These are phyloP conservation scores for Neurospora sp. DNA, from an alignment of 2,329 filamentous ascomycete species.

Conservation along the genomic window DNA sequence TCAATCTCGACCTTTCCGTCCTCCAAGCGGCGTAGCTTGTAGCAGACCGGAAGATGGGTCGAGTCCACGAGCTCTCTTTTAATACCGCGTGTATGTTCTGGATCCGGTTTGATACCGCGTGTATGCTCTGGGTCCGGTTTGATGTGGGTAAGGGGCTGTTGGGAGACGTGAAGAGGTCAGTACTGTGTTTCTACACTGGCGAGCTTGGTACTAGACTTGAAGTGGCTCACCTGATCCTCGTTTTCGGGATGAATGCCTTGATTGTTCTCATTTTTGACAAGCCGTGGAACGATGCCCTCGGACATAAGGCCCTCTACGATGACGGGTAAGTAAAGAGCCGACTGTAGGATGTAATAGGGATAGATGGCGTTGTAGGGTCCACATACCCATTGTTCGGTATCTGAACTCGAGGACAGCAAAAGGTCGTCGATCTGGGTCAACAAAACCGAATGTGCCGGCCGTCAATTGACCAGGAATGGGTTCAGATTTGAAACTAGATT, in stretches of 20 bases:
- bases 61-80: not conserved
- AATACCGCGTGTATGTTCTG: not conserved
- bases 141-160: not conserved
- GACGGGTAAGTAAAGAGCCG: not conserved
- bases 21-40: not conserved
- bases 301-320: slow-evolving; percentile 1
- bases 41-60: not conserved
- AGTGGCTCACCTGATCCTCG: not conserved
- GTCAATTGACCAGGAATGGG: not conserved
- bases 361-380: not conserved
- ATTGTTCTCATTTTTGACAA: not conserved
- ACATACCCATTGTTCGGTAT: not conserved
- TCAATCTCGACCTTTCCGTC: not conserved
- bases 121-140: not conserved
- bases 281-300: slow-evolving; percentile 2
- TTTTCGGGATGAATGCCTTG: not conserved
- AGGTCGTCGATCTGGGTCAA: not conserved
- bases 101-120: not conserved
- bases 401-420: slow-evolving; percentile 3
- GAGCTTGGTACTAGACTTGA: not conserved
- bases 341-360: not conserved
- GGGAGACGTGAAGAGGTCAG: not conserved
- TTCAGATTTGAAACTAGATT: not conserved
- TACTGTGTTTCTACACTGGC: not conserved
- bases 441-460: rapidly evolving